Conservation (phyloP, 228 moss, liverwort and hornwort species). For the Sphagnum fallax region DNA sequence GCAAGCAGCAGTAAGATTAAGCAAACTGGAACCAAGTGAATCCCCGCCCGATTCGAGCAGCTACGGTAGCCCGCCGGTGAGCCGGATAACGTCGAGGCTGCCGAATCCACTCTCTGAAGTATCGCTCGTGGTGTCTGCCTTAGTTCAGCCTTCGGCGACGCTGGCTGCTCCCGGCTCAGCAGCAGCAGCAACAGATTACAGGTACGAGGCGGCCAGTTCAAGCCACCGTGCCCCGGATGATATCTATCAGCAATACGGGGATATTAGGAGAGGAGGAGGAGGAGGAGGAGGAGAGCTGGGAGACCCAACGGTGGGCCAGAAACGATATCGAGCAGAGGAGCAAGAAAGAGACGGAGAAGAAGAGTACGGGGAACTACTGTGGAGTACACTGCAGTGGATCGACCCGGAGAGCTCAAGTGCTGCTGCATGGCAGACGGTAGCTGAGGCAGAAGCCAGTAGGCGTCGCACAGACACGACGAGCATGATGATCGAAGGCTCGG, state of each 20-base stretch:
- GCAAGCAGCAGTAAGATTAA: not conserved
- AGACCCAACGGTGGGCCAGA: conserved; percentile 10
- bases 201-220: not conserved
- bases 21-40: not conserved
- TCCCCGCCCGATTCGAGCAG: not conserved
- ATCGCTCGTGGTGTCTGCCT: not conserved
- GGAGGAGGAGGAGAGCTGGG: not conserved
- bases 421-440: not conserved
- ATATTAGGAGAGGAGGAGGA: not conserved
- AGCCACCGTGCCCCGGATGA: not conserved
- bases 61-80: not conserved
- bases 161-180: not conserved
- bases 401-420: not conserved
- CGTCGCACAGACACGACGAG: not conserved
- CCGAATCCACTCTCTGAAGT: not conserved
- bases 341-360: not conserved
- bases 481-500: not conserved
- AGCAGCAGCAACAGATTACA: not conserved
- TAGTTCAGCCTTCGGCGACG: not conserved
- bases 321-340: not conserved
- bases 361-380: not conserved
- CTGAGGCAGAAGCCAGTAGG: not conserved
- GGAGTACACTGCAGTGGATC: not conserved
- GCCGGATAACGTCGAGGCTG: not conserved
- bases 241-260: not conserved